phyloP scores from a whole-genome alignment of 441 rosid species.

The Jatropha podagrica region DNA sequence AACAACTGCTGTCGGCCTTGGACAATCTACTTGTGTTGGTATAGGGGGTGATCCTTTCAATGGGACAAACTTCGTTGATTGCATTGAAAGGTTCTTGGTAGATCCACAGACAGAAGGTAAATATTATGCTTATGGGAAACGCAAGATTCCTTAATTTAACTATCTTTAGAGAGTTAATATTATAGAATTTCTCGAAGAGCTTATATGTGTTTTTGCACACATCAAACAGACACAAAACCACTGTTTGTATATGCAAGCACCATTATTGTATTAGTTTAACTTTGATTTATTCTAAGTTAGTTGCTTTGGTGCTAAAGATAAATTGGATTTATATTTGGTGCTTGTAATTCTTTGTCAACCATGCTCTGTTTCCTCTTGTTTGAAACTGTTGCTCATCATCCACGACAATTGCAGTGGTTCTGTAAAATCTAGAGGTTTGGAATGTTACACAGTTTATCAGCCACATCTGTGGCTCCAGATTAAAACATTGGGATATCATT shows the following conservation, averaged over 20 bases:
- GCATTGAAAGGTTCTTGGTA: constrained; percentile 62
- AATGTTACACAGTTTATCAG: too few relatives aligned
- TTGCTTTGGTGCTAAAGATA: too few relatives aligned
- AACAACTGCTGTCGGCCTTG: constrained; percentile 87
- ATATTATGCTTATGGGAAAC: neutral
- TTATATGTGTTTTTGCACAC: constrained; percentile 2
- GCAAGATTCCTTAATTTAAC: constrained; percentile 5
- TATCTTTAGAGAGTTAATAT: neutral
- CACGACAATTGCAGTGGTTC: too few relatives aligned
- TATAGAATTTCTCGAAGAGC: neutral
- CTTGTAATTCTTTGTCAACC: neutral
- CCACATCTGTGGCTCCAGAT: too few relatives aligned
- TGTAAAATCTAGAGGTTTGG: too few relatives aligned
- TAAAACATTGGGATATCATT: too few relatives aligned
- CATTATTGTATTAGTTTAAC: too few relatives aligned
- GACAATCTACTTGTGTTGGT: constrained; percentile 91
- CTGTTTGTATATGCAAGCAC: neutral
- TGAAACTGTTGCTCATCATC: too few relatives aligned
- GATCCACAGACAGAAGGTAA: constrained; percentile 94
- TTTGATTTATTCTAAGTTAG: too few relatives aligned
- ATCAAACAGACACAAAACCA: neutral
- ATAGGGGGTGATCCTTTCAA: constrained; percentile 97
- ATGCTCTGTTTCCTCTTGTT: too few relatives aligned
- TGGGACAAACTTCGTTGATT: constrained; percentile 90
- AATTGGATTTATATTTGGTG: neutral